Conservation (phyloP, 2,329 filamentous ascomycete genomes). For the Ophiosphaerella korrae region DNA sequence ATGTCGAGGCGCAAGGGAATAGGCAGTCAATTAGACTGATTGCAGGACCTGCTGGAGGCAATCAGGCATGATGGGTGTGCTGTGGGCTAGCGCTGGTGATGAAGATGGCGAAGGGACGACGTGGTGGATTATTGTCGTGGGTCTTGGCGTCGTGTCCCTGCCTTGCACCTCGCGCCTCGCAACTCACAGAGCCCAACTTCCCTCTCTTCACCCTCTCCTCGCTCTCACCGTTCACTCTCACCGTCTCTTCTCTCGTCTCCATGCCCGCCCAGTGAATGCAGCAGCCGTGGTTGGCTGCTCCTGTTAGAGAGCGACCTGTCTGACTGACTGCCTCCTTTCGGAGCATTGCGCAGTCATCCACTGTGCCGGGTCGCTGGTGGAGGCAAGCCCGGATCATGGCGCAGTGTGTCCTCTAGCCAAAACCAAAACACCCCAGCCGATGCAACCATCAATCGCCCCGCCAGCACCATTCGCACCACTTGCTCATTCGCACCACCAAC, state of each 20-base stretch:
- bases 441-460: slow-evolving; percentile 32
- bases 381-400: slow-evolving; percentile 40
- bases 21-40: slow-evolving; percentile 20
- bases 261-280: not conserved
- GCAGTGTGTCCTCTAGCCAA: slow-evolving; percentile 27
- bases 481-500: slow-evolving; percentile 2
- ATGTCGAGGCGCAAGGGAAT: slow-evolving; percentile 23
- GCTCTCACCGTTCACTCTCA: slow-evolving; percentile 7
- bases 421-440: slow-evolving; percentile 28
- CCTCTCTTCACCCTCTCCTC: slow-evolving; percentile 4
- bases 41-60: too few relatives aligned
- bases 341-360: slow-evolving; percentile 44
- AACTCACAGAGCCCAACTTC: not conserved
- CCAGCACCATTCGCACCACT: slow-evolving; percentile 15
- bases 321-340: slow-evolving; percentile 33
- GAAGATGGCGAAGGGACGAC: too few relatives aligned
- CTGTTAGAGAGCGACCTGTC: not conserved
- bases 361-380: slow-evolving; percentile 32
- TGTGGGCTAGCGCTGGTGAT: too few relatives aligned
- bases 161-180: too few relatives aligned
- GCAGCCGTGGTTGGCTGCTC: not conserved
- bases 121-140: too few relatives aligned
- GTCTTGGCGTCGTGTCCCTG: too few relatives aligned
- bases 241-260: slow-evolving; percentile 11
- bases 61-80: too few relatives aligned